Evolutionary conservation across 2,329 filamentous ascomycete genomes (phyloP).

Genomic region (Penicillium sp.): DNA sequence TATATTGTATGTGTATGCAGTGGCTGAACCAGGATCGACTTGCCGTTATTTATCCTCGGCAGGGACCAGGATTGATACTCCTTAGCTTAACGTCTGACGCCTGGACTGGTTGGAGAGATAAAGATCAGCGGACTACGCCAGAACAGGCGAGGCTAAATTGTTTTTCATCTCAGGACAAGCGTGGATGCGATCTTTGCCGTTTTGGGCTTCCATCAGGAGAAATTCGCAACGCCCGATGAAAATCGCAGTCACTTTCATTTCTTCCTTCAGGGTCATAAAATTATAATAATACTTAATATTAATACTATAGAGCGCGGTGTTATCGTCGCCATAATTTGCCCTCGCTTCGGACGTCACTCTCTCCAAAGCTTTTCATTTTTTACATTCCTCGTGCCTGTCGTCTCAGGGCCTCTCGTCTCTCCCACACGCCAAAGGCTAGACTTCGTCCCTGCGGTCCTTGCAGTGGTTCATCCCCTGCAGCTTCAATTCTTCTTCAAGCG

Average conservation of each 20-base stretch:
- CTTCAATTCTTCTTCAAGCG: constrained; percentile 12
- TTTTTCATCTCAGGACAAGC: neutral
- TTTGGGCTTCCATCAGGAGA: constrained; percentile 14
- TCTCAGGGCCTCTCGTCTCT: neutral
- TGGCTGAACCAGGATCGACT: neutral
- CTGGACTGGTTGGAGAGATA: constrained; percentile 2
- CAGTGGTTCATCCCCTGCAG: constrained; percentile 18
- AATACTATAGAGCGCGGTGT: neutral
- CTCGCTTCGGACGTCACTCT: neutral
- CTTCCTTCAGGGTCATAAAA: neutral
- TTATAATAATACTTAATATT: neutral
- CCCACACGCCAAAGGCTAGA: neutral
- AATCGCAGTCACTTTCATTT: constrained; percentile 7
- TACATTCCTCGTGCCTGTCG: neutral
- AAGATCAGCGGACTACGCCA: constrained; percentile 12
- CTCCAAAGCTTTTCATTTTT: neutral
- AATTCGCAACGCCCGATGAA: constrained; percentile 3
- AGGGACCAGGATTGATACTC: neutral
- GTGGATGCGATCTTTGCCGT: constrained; percentile 11
- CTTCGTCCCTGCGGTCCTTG: constrained; percentile 9
- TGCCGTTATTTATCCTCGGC: neutral
- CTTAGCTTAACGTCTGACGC: neutral
- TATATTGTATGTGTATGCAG: neutral
- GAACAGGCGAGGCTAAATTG: constrained; percentile 5
- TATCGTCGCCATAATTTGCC: constrained; percentile 5